Base-by-base conservation (phyloP, 2,329 filamentous ascomycete species). In the Venturia aucupariae region DNA sequence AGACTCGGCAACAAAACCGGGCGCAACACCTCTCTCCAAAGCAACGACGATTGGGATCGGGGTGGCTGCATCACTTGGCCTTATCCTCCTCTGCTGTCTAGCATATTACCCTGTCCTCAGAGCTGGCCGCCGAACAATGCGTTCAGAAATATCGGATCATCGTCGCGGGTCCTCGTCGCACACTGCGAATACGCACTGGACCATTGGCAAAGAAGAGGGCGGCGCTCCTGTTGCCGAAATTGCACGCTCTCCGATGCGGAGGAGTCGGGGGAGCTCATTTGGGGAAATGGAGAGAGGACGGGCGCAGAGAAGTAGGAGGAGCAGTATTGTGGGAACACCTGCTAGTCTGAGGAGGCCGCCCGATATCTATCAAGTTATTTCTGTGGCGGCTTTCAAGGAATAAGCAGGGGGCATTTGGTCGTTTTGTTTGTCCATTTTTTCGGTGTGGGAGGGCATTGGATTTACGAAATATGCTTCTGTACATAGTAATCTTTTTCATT, bases 321-420 rank as follows among this genome's bases (percentile, higher is more conserved):
- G 30, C 1, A 35, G 30, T 57, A 22, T 35, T 35, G 51, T 35
- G 30, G 11, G 30, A 30, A n/a, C 10, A 13, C 15, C 30, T 57
- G 17, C 4, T 8, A 32, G 27, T 57, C 51, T 30, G 2, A 35
- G 30, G 15, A 32, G n/a, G 30, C 51, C 51, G 51, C 51, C 51
- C 27, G 51, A 57, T 32, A 32, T 35, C 27, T 19, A 32, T 32
- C 51, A 57, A n/a, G 51, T 57, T 8, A 32, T 57, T n/a, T 57
- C 51, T 57, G 51, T 57, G 5, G 51, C 51, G 19, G 51, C 51
- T 19, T 57, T 57, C 30, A 57, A 57, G 24, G 51, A 57, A 35
- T 57, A 13, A 57, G n/a, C 27, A 46, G 44, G n/a, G n/a, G n/a
- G n/a, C 10, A 2, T 7, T 22, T 46, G 44, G 44, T 46, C 24